A percentile compares a stretch with the other conserved stretches of the same genome.
These are phyloP conservation scores for Saturnispora ahearnii DNA, from an alignment of 805 yeast species.

Conservation along the genomic window DNA sequence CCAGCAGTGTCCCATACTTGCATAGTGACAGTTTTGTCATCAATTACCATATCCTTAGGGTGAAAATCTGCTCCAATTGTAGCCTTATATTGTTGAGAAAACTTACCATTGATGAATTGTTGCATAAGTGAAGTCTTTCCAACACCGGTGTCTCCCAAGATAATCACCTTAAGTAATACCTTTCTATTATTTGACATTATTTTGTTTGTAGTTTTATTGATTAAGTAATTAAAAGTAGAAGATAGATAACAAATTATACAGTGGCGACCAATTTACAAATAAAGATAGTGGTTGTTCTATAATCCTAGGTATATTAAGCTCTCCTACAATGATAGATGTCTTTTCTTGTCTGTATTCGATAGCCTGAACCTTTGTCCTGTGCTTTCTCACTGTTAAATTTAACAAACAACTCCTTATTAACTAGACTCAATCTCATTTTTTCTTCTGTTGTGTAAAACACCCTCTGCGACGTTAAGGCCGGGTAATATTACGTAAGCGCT, in stretches of 20 bases:
- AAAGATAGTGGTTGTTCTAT: too few relatives aligned
- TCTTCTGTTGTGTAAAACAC: neutral
- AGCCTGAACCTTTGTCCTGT: neutral
- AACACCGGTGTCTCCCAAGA: slow-evolving; percentile 94
- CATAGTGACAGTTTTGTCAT: slow-evolving; percentile 71
- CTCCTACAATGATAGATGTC: too few relatives aligned
- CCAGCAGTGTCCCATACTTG: slow-evolving; percentile 99
- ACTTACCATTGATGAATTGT: slow-evolving; percentile 91
- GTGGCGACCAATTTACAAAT: too few relatives aligned
- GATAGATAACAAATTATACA: neutral
- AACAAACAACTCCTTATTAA: neutral
- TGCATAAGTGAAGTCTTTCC: slow-evolving; percentile 97
- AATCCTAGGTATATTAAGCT: too few relatives aligned
- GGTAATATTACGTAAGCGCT: neutral
- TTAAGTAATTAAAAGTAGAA: neutral
- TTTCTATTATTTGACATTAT: slow-evolving; percentile 50
- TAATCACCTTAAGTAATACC: slow-evolving; percentile 75
- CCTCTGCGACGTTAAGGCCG: neutral
- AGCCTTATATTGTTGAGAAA: slow-evolving; percentile 92
- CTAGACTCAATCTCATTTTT: neutral
- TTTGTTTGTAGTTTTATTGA: neutral
- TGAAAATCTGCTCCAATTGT: slow-evolving; percentile 97
- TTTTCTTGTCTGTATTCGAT: too few relatives aligned
- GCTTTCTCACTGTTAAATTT: neutral
- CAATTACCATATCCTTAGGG: slow-evolving; percentile 82